Base-by-base conservation (phyloP, 2,329 filamentous ascomycete genomes). In the Phyllosticta citribraziliensis region DNA sequence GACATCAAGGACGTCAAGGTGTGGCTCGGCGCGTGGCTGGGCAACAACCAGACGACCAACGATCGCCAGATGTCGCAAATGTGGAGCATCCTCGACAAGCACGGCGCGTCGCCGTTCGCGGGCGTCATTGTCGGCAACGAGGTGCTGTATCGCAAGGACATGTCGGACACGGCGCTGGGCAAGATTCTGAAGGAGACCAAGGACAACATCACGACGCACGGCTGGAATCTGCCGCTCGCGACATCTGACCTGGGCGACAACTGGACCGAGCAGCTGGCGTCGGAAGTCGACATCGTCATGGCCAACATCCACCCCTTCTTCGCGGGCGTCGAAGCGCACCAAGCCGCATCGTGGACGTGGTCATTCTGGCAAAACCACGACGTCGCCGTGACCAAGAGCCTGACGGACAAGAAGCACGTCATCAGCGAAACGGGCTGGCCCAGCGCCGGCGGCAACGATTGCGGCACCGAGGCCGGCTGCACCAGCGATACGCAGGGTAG, bases 241-340 rank as follows among this genome's bases (percentile, higher is more conserved):
- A 96, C 91, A 0, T 91, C 89, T 0, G 93, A 97, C 71, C 80
- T 97, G 0, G 93, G 93, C 25, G 87, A 94, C 68, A 88, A 93
- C 68, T 97, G 93, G 93, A 87, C 85, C 2, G 69, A 80, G 0
- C 78, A 80, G 1, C 82, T 97, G 19, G 88, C 88, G 0, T 67
- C 76, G 3, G 80, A 84, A 57, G 88, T 90, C 52, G 92, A 97
- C 73, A 86, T 89, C 68, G 86, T 97, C 74, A 97, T 97, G 92
- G 88, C 90, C 67, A 97, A 97, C 71, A 89, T 97, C 60, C 94
- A 97, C 71, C 93, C 94, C 0, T 97, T 97, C 80, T 97, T 97
- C 70, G 88, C 87, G 0, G 93, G 93, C 55, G 84, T 90, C 12
- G 78, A 82, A 0, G 87, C 85, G 2, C 77, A 83, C 2, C 72